phyloP scores from a whole-genome alignment of 1,284 basidiomycete genomes.

The Ustilago bromivora region DNA sequence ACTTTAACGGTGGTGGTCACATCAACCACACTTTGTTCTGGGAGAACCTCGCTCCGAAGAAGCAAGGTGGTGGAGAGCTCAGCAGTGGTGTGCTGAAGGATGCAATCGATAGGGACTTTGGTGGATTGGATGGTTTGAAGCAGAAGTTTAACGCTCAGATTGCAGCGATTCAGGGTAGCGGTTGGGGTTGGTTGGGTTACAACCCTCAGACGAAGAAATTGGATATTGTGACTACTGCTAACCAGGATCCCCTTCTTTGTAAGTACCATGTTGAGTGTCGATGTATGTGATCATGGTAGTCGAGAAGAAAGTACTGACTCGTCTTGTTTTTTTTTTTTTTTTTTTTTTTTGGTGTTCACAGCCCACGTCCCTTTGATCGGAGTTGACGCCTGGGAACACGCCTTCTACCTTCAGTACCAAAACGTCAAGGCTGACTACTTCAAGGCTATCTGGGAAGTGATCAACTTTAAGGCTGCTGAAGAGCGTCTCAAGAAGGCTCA shows the following conservation, averaged over 20 bases:
- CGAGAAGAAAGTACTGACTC: background rate
- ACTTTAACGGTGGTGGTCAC: conserved; percentile 69
- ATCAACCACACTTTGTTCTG: conserved; percentile 70
- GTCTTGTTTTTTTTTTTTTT: conserved; percentile 4
- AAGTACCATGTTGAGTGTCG: conserved; percentile 8
- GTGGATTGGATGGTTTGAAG: conserved; percentile 64
- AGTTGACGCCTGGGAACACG: conserved; percentile 69
- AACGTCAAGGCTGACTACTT: conserved; percentile 69
- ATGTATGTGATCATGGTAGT: background rate
- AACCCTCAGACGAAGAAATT: conserved; percentile 60
- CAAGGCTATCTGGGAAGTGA: conserved; percentile 69
- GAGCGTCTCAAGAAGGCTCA: conserved; percentile 64
- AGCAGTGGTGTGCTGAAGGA: conserved; percentile 57
- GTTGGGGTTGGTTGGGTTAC: conserved; percentile 68
- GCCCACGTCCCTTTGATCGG: conserved; percentile 67
- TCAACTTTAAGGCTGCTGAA: conserved; percentile 69
- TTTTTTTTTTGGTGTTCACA: conserved; percentile 2
- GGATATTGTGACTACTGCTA: conserved; percentile 66
- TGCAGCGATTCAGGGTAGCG: conserved; percentile 66
- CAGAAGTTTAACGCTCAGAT: conserved; percentile 59
- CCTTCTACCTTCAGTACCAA: conserved; percentile 68
- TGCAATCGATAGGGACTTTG: conserved; percentile 68
- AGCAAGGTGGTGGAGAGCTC: conserved; percentile 66
- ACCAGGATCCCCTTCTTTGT: conserved; percentile 68
- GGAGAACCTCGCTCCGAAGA: conserved; percentile 65